These are phyloP conservation scores for Tricladium varicosporioides DNA, from an alignment of 2,329 filamentous ascomycete genomes.

Conservation along the genomic window DNA sequence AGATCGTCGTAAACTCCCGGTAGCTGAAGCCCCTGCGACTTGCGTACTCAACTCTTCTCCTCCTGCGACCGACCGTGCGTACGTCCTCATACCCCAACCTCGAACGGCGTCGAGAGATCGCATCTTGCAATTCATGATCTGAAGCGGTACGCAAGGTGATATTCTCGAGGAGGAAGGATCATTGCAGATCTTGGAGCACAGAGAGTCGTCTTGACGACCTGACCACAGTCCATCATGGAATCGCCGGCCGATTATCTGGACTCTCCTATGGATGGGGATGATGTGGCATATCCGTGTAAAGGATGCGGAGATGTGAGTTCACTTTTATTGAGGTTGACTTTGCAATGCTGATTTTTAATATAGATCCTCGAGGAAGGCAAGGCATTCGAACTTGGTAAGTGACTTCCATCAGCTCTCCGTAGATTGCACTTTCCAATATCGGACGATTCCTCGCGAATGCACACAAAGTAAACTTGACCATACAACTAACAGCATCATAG, in stretches of 20 bases:
- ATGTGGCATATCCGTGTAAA: slow-evolving; percentile 82
- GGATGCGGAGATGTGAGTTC: slow-evolving; percentile 80
- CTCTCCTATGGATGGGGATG: slow-evolving; percentile 64
- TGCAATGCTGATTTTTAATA: slow-evolving; percentile 15
- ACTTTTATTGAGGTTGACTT: slow-evolving; percentile 18
- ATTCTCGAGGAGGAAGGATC: slow-evolving; percentile 26
- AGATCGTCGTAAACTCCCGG: slow-evolving; percentile 3
- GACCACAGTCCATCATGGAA: slow-evolving; percentile 43
- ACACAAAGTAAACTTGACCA: no score
- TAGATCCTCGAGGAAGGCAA: slow-evolving; percentile 98
- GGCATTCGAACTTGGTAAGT: slow-evolving; percentile 90
- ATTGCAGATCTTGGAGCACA: slow-evolving; percentile 19
- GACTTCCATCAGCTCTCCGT: slow-evolving; percentile 2
- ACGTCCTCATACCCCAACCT: slow-evolving; percentile 5
- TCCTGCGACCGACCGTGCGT: slow-evolving; percentile 19
- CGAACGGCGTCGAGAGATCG: slow-evolving; percentile 22
- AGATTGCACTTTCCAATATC: background rate
- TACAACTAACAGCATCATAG: slow-evolving; percentile 45
- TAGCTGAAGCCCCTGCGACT: slow-evolving; percentile 8
- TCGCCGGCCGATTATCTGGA: slow-evolving; percentile 54
- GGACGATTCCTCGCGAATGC: no score
- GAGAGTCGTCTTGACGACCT: slow-evolving; percentile 13
- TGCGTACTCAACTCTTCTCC: slow-evolving; percentile 16
- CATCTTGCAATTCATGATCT: slow-evolving; percentile 29
- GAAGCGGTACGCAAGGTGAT: slow-evolving; percentile 16